phyloP scores from a whole-genome alignment of 208 protist species.

The Phytomonas francai region DNA sequence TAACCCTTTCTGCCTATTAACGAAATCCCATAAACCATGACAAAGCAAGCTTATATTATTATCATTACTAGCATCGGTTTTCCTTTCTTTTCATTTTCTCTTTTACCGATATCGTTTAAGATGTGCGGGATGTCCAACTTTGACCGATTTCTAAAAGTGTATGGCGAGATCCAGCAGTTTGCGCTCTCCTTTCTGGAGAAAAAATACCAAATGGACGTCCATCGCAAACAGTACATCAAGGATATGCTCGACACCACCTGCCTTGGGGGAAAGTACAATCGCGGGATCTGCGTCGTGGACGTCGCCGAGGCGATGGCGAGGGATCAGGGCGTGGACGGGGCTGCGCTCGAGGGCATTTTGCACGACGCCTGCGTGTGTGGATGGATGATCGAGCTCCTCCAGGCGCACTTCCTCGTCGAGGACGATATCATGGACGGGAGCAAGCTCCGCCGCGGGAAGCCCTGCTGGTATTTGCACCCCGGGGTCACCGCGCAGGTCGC shows the following conservation, averaged over 20 bases:
- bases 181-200: constrained; percentile 34
- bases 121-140: constrained; percentile 29
- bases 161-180: constrained; percentile 68
- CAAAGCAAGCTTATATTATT: not conserved
- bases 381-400: constrained; percentile 92
- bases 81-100: constrained; percentile 1
- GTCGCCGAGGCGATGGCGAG: constrained; percentile 51
- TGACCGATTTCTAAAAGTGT: constrained; percentile 69
- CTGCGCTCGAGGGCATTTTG: constrained; percentile 37
- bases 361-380: constrained; percentile 91
- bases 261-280: constrained; percentile 87
- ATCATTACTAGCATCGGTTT: not conserved
- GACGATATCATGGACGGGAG: constrained; percentile 97
- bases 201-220: constrained; percentile 65
- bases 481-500: constrained; percentile 90
- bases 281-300: constrained; percentile 77
- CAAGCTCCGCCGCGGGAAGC: constrained; percentile 91
- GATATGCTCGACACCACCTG: constrained; percentile 84
- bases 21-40: not conserved
- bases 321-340: constrained; percentile 40
- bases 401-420: constrained; percentile 95
- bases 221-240: constrained; percentile 64
- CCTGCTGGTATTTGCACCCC: constrained; percentile 92
- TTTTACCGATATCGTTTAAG: constrained; percentile 1
- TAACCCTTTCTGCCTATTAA: not conserved